Percentiles rank a stretch among this genome's conserved stretches.
phyloP scores from a whole-genome alignment of 2,329 filamentous ascomycete species.

The Trichoderma atroviride region DNA sequence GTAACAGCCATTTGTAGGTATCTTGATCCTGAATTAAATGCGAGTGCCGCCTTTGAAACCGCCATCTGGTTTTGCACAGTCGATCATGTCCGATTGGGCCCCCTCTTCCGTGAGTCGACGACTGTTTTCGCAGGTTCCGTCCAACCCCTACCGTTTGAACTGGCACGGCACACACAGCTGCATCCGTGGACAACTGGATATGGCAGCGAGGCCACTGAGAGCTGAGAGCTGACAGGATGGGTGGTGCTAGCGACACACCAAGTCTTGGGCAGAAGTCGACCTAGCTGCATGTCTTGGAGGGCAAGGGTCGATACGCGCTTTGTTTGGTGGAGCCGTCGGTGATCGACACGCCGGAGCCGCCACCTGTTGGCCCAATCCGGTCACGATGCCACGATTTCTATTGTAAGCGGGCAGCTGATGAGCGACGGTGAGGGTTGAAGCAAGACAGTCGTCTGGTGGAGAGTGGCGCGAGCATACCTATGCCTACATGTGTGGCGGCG shows the following conservation, averaged over 20 bases:
- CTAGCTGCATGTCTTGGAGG: conserved; percentile 10
- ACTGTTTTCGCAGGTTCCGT: background rate
- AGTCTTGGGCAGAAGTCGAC: background rate
- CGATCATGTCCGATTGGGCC: background rate
- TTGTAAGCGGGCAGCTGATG: conserved; percentile 22
- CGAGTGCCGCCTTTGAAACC: conserved; percentile 1
- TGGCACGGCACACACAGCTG: background rate
- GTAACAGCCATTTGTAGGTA: background rate
- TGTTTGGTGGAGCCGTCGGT: conserved; percentile 25
- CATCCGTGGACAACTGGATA: background rate
- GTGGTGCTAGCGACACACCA: conserved; percentile 12
- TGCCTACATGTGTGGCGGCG: background rate
- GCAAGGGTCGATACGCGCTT: conserved; percentile 17
- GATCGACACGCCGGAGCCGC: conserved; percentile 25
- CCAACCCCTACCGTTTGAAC: background rate
- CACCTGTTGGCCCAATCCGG: conserved; percentile 22
- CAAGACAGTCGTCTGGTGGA: background rate
- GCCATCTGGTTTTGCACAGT: background rate
- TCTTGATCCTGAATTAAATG: background rate
- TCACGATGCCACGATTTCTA: conserved; percentile 21
- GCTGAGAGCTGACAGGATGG: conserved; percentile 7
- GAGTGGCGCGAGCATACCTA: background rate
- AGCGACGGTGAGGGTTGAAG: background rate
- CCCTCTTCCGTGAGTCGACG: background rate
- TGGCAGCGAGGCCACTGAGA: conserved; percentile 9